phyloP scores from a whole-genome alignment of 1,284 basidiomycete genomes.

The Apiotrichum sp. region DNA sequence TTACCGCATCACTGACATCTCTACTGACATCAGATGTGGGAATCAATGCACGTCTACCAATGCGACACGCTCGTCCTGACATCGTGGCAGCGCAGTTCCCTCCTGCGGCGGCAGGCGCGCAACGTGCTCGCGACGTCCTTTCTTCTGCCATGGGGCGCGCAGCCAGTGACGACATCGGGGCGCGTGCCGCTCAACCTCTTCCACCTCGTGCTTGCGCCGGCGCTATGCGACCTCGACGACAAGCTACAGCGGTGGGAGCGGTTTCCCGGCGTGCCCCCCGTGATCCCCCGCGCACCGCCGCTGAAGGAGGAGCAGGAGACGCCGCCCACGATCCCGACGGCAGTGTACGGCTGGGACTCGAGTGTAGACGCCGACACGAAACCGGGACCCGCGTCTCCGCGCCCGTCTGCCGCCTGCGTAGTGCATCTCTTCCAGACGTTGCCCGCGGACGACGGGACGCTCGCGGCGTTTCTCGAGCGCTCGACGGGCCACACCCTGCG shows the following conservation, averaged over 20 bases:
- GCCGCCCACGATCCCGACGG: neutral
- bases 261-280: neutral
- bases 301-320: neutral
- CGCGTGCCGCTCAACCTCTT: neutral
- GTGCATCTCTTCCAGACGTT: neutral
- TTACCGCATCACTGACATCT: no score
- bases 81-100: neutral
- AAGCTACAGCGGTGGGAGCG: neutral
- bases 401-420: neutral
- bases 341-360: neutral
- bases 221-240: neutral
- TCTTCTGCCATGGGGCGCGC: neutral
- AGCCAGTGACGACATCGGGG: neutral
- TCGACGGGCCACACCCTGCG: neutral
- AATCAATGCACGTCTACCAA: slow-evolving; percentile 7
- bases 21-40: slow-evolving; percentile 1
- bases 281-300: neutral
- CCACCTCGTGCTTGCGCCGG: neutral
- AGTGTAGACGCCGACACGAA: no score
- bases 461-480: neutral
- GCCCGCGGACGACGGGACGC: neutral
- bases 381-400: no score
- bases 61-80: neutral
- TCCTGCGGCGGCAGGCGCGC: neutral
- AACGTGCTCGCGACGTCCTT: neutral